Percentiles rank a stretch among this genome's conserved stretches.
These are phyloP conservation scores for Neonectria ditissima DNA, from an alignment of 2,329 filamentous ascomycete species.

Conservation along the genomic window DNA sequence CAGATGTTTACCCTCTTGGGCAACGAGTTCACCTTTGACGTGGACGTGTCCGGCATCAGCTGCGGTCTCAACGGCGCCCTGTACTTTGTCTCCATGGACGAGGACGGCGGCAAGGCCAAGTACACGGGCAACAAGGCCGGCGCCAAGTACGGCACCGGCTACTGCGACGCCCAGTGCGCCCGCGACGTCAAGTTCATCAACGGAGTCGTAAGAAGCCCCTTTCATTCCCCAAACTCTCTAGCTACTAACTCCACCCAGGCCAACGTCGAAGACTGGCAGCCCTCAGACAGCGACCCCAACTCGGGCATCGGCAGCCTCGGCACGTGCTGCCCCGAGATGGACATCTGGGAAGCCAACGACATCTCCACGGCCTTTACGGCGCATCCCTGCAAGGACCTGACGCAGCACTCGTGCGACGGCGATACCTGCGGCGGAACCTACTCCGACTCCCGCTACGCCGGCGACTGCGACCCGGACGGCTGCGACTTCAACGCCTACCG, in stretches of 20 bases:
- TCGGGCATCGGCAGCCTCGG: slow-evolving; percentile 63
- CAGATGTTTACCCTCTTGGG: slow-evolving; percentile 72
- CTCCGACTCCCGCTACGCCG: slow-evolving; percentile 65
- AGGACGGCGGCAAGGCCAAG: slow-evolving; percentile 64
- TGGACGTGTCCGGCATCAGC: slow-evolving; percentile 74
- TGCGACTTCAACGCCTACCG: slow-evolving; percentile 78
- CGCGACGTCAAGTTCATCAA: slow-evolving; percentile 67
- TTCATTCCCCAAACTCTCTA: slow-evolving; percentile 25
- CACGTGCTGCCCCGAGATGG: slow-evolving; percentile 71
- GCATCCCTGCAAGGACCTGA: slow-evolving; percentile 67
- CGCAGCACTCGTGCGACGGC: slow-evolving; percentile 62
- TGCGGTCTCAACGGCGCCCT: slow-evolving; percentile 79
- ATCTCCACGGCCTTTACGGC: slow-evolving; percentile 72
- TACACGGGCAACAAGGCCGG: slow-evolving; percentile 63
- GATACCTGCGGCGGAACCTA: slow-evolving; percentile 65
- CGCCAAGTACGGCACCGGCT: slow-evolving; percentile 70
- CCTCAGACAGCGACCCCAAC: slow-evolving; percentile 65
- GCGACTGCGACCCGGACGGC: slow-evolving; percentile 74
- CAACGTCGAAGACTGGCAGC: slow-evolving; percentile 62
- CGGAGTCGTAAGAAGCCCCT: slow-evolving; percentile 53
- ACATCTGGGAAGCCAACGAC: slow-evolving; percentile 73
- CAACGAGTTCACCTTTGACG: slow-evolving; percentile 78
- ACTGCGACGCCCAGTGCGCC: slow-evolving; percentile 63
- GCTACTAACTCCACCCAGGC: slow-evolving; percentile 46
- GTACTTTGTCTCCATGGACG: slow-evolving; percentile 72